Percentiles rank a stretch among this genome's conserved stretches.
Conservation (phyloP, 192 early-diverging fungal genomes). For the Jimgerdemannia flammicorona region DNA sequence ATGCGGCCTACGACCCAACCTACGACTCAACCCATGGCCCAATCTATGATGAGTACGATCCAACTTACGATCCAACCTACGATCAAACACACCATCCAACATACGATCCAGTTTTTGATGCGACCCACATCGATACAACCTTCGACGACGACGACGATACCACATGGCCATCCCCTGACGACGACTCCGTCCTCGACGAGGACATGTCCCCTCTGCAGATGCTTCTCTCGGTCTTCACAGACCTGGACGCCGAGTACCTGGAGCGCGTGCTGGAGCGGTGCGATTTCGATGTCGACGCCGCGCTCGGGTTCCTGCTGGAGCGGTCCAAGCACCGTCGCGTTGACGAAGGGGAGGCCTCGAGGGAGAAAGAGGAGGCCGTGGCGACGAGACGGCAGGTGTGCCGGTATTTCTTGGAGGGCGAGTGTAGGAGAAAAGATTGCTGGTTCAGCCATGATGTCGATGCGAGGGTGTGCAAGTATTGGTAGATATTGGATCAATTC, state of each 20-base stretch:
- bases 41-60: no score
- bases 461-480: constrained; percentile 52
- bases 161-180: no score
- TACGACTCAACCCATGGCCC: no score
- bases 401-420: constrained; percentile 49
- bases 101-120: no score
- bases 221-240: constrained; percentile 36
- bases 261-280: constrained; percentile 25
- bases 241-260: constrained; percentile 32
- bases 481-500: constrained; percentile 40
- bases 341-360: not conserved
- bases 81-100: no score
- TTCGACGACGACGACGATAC: not conserved
- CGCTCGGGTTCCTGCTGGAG: constrained; percentile 29
- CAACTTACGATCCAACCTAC: no score
- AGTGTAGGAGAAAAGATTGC: constrained; percentile 53
- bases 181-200: constrained; percentile 18
- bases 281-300: constrained; percentile 42
- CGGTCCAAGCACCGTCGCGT: constrained; percentile 3
- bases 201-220: constrained; percentile 47
- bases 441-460: constrained; percentile 54
- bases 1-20: no score
- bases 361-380: not conserved
- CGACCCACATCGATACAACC: not conserved
- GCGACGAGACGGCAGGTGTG: constrained; percentile 32